Conservation (phyloP, 1,284 basidiomycete genomes). For the Blastosporella zonata region DNA sequence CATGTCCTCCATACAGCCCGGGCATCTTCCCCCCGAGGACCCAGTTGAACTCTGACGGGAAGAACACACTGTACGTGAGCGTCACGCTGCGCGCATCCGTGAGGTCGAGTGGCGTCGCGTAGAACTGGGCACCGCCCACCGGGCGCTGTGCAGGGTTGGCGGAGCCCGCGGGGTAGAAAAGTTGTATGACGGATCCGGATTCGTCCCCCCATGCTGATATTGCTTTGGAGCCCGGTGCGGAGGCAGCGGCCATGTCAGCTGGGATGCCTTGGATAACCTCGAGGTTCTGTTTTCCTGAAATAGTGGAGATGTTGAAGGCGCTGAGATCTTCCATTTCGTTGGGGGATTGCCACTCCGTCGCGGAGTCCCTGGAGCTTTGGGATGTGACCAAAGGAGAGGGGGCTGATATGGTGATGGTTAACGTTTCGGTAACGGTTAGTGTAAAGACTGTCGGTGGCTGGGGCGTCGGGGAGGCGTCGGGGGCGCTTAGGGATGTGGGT, state of each 20-base stretch:
- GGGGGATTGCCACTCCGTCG: constrained; percentile 49
- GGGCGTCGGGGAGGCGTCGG: neutral
- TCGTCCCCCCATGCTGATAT: constrained; percentile 24
- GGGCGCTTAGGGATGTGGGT: neutral
- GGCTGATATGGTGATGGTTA: constrained; percentile 32
- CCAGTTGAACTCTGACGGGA: constrained; percentile 63
- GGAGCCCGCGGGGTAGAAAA: constrained; percentile 63
- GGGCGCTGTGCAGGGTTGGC: constrained; percentile 59
- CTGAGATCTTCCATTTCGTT: constrained; percentile 53
- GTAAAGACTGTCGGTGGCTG: constrained; percentile 13
- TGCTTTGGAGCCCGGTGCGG: constrained; percentile 24
- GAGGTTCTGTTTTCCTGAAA: constrained; percentile 55
- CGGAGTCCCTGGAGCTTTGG: constrained; percentile 15
- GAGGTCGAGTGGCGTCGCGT: constrained; percentile 56
- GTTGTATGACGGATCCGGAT: constrained; percentile 42
- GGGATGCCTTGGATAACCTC: constrained; percentile 51
- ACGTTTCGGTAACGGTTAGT: constrained; percentile 29
- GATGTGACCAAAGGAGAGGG: constrained; percentile 20
- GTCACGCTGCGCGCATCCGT: constrained; percentile 48
- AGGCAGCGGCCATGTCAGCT: constrained; percentile 12
- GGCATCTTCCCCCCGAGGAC: constrained; percentile 71
- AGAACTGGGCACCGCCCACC: constrained; percentile 68
- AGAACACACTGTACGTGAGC: constrained; percentile 63
- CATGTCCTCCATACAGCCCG: constrained; percentile 68
- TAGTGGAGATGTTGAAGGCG: constrained; percentile 57